A percentile compares a stretch with the other conserved stretches of the same genome.
These are phyloP conservation scores for Trametes elegans DNA, from an alignment of 768 basidiomycete genomes.

Conservation along the genomic window DNA sequence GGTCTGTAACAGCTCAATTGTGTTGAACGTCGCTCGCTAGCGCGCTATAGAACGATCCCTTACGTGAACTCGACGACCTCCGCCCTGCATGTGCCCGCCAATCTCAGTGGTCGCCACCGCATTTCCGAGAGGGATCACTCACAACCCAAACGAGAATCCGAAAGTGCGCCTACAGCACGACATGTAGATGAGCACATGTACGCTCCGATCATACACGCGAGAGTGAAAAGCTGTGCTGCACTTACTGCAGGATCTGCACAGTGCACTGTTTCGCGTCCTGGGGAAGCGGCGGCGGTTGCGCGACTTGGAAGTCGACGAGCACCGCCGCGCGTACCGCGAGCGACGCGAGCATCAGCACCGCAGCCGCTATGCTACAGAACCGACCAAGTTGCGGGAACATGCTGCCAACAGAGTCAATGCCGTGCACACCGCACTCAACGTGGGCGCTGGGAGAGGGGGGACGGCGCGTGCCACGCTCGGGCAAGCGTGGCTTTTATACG, in stretches of 20 bases:
- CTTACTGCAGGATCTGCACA: slow-evolving; percentile 59
- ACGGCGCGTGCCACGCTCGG: not conserved
- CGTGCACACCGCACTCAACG: not conserved
- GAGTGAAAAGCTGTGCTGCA: slow-evolving; percentile 3
- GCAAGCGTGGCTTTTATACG: slow-evolving; percentile 3
- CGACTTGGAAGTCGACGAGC: slow-evolving; percentile 66
- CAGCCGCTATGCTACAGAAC: not conserved
- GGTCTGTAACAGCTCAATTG: slow-evolving; percentile 45
- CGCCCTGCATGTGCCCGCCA: slow-evolving; percentile 37
- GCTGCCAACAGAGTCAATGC: not conserved
- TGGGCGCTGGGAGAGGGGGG: not conserved
- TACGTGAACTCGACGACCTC: slow-evolving; percentile 65
- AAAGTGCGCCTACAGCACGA: slow-evolving; percentile 59
- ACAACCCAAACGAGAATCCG: slow-evolving; percentile 69
- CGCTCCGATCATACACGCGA: too few relatives aligned
- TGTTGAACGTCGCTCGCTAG: not conserved
- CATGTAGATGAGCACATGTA: not conserved
- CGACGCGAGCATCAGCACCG: not conserved
- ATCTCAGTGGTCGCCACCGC: not conserved
- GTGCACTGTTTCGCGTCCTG: slow-evolving; percentile 59
- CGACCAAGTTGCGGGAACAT: not conserved
- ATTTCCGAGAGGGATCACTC: slow-evolving; percentile 26
- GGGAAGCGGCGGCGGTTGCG: slow-evolving; percentile 72
- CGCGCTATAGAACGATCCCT: slow-evolving; percentile 19
- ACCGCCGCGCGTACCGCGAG: slow-evolving; percentile 10